Conservation (phyloP, 1,284 basidiomycete genomes). For the Moniliophthora roreri region DNA sequence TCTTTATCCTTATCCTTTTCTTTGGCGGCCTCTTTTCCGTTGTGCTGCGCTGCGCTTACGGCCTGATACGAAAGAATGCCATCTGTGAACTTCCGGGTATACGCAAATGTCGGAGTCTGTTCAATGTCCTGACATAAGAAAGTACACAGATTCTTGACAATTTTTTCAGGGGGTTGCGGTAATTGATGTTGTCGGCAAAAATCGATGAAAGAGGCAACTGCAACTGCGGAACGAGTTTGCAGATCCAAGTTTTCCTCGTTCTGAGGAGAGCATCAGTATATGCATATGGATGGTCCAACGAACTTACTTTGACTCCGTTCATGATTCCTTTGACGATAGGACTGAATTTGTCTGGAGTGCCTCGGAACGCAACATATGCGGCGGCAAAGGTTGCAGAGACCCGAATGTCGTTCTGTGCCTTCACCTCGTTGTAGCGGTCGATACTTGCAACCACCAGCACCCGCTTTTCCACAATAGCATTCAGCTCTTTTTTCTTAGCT, state of each 20-base stretch:
- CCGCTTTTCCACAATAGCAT: slow-evolving; percentile 78
- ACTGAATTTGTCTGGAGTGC: slow-evolving; percentile 91
- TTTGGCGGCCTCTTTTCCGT: slow-evolving; percentile 46
- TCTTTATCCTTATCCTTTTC: slow-evolving; percentile 35
- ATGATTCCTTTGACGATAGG: slow-evolving; percentile 97
- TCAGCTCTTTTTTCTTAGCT: slow-evolving; percentile 78
- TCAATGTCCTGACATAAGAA: slow-evolving; percentile 94
- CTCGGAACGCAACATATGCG: slow-evolving; percentile 84
- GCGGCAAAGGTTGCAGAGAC: slow-evolving; percentile 89
- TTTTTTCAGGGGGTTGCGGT: slow-evolving; percentile 80
- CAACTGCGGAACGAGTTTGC: slow-evolving; percentile 86
- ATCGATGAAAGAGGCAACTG: slow-evolving; percentile 87
- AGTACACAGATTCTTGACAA: slow-evolving; percentile 96
- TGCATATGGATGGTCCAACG: background rate
- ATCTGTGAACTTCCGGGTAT: slow-evolving; percentile 54
- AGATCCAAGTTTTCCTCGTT: slow-evolving; percentile 89
- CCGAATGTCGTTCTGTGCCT: slow-evolving; percentile 85
- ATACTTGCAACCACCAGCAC: slow-evolving; percentile 74
- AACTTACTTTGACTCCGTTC: slow-evolving; percentile 90
- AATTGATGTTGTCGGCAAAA: slow-evolving; percentile 76
- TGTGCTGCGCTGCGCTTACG: slow-evolving; percentile 26
- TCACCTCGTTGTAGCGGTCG: slow-evolving; percentile 82
- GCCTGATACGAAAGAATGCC: slow-evolving; percentile 79
- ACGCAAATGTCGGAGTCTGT: slow-evolving; percentile 87
- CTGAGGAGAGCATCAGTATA: slow-evolving; percentile 39